These are phyloP conservation scores for Heteromeles arbutifolia DNA, from an alignment of 306 rosid species.

Conservation along the genomic window DNA sequence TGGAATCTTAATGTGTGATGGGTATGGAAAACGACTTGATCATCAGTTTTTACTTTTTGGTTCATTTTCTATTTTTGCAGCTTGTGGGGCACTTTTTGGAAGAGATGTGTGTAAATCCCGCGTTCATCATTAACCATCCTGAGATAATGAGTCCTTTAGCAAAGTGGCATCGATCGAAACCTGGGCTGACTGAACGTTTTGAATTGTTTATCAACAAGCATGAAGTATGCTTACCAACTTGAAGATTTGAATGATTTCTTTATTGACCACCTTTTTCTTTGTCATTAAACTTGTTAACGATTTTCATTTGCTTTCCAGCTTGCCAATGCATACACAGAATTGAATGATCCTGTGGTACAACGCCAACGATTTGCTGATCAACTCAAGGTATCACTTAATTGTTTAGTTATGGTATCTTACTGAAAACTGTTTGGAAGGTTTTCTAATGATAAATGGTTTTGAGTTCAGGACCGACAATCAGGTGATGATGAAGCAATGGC, in stretches of 20 bases:
- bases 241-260: neutral
- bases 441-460: constrained; percentile 9
- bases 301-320: constrained; percentile 42
- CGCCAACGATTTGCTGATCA: constrained; percentile 86
- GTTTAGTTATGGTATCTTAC: neutral
- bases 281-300: constrained; percentile 2
- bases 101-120: constrained; percentile 74
- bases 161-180: constrained; percentile 84
- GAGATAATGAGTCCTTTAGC: constrained; percentile 97
- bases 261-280: neutral
- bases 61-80: constrained; percentile 37
- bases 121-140: constrained; percentile 82
- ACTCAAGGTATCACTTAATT: constrained; percentile 55
- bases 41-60: neutral
- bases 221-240: constrained; percentile 47
- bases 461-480: constrained; percentile 71
- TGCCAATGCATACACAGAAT: constrained; percentile 83
- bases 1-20: neutral
- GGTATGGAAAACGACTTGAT: neutral
- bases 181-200: constrained; percentile 84
- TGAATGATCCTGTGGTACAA: constrained; percentile 94
- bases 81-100: constrained; percentile 96
- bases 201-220: constrained; percentile 78
- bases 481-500: constrained; percentile 99
- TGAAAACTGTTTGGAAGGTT: neutral